Evolutionary conservation across 2,329 filamentous ascomycete genomes (phyloP), one percentile per base, ranked within the genome.

Genomic region (Cladobotryum protrusum): DNA sequence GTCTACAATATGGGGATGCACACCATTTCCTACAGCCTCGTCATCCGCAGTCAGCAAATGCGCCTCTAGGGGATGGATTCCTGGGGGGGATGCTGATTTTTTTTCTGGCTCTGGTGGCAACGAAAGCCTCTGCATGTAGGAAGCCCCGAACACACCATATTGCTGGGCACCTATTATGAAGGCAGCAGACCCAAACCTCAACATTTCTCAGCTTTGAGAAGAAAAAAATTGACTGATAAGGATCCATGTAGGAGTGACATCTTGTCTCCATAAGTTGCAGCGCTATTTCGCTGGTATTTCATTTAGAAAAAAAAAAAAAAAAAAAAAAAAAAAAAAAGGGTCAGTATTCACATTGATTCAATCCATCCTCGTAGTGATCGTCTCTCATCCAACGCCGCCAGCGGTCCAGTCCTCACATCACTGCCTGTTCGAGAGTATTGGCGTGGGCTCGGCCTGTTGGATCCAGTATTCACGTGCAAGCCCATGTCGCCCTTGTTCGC

Each of bases 391-490:
- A 37, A 37, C 35, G 17, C 35, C 35, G 35, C 24, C 24, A 29
- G 11, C 24, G 24, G 24, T 29, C 24, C 24, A 29, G 24, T 29
- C 24, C 24, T 29, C 24, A 8, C 24, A 29, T 29, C 24, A 29
- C 24, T 29, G 24, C 24, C 24, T 29, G 24, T 29, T 29, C 24
- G 24, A 29, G 24, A 29, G 11, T 29, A 29, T 29, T 29, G 24
- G 24, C 24, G 24, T 29, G 24, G 24, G 24, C 24, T 29, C 11
- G 24, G 24, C 24, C 24, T 29, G 7, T 29, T 18, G 14, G 17
- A 15, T 18, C 13, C 17, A 41, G 14, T 29, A 32, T 29, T 49
- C 43, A 49, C 48, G 48, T 48, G 45, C 33, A 39, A 48, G 20
- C 20, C 41, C 35, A n/a, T 17, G 24, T 29, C 24, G 24, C 24